Evolutionary conservation across 495 filamentous ascomycete species (phyloP).

Genomic region (Opeltia flavorubescens): DNA sequence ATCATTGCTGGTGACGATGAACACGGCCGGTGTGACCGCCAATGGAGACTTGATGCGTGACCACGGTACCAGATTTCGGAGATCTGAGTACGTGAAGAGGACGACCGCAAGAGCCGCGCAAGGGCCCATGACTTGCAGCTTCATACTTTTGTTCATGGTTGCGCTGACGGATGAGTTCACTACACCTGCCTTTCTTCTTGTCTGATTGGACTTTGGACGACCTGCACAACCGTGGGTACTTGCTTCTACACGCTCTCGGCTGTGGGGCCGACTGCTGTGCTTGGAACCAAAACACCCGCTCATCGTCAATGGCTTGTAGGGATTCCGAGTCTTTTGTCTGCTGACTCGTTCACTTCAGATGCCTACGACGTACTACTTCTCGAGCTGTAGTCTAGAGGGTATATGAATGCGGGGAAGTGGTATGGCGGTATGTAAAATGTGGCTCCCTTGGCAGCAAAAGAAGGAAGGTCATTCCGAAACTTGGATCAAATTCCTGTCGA

Average conservation of each 20-base stretch:
- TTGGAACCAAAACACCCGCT: no score
- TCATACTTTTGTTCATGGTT: no score
- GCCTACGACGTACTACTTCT: not conserved
- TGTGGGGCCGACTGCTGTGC: not conserved
- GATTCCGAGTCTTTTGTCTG: not conserved
- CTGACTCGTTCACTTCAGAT: not conserved
- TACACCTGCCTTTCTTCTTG: not conserved
- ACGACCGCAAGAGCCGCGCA: no score
- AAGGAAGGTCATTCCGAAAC: no score
- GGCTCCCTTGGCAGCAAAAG: no score
- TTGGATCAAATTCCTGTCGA: no score
- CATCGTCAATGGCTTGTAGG: not conserved
- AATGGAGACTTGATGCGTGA: not conserved
- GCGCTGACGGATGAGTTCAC: no score
- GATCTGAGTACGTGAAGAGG: no score
- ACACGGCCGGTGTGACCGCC: not conserved
- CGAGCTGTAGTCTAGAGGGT: not conserved
- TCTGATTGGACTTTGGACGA: not conserved
- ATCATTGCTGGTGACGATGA: not conserved
- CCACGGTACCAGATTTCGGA: no score
- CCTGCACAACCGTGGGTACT: not conserved
- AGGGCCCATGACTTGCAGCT: no score
- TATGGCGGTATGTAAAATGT: no score
- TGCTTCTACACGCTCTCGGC: not conserved
- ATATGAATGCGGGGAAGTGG: not conserved